Percentiles rank a stretch among this genome's conserved stretches.
These are phyloP conservation scores for Fusarium burgessii DNA, from an alignment of 2,329 filamentous ascomycete species.

Conservation along the genomic window DNA sequence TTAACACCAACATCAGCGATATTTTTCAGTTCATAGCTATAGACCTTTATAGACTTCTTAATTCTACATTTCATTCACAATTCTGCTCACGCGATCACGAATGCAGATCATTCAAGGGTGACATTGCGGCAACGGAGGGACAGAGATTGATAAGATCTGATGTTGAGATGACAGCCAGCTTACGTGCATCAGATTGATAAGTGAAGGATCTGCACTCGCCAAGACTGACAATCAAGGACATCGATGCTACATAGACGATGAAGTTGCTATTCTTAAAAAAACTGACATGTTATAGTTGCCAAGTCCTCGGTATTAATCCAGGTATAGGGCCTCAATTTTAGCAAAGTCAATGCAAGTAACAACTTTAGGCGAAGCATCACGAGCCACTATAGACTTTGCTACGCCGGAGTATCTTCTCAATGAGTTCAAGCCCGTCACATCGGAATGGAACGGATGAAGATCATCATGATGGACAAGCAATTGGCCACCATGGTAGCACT, in stretches of 20 bases:
- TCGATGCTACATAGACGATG: not conserved
- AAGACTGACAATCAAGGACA: not conserved
- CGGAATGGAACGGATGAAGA: not conserved
- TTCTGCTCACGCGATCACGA: not conserved
- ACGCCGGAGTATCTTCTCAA: not conserved
- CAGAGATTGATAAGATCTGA: conserved; percentile 5
- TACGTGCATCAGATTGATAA: not conserved
- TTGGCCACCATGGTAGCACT: not conserved
- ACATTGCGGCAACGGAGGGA: not conserved
- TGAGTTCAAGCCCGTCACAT: not conserved
- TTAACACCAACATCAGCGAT: not conserved
- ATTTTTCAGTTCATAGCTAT: not conserved
- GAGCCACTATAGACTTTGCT: not conserved
- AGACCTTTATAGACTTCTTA: not conserved
- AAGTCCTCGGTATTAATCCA: not conserved
- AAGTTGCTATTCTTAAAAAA: not conserved
- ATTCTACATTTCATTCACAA: not conserved
- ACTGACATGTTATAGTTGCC: not conserved
- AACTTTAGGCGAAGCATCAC: not conserved
- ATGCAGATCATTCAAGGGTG: not conserved
- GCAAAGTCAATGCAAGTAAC: not conserved
- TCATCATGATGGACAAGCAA: not conserved
- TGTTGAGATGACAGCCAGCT: not conserved
- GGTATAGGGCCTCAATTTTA: not conserved
- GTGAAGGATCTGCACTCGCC: not conserved